Evolutionary conservation across 768 basidiomycete genomes (phyloP), one percentile per base, ranked within the genome.

Genomic region (Gymnopilus junonius): DNA sequence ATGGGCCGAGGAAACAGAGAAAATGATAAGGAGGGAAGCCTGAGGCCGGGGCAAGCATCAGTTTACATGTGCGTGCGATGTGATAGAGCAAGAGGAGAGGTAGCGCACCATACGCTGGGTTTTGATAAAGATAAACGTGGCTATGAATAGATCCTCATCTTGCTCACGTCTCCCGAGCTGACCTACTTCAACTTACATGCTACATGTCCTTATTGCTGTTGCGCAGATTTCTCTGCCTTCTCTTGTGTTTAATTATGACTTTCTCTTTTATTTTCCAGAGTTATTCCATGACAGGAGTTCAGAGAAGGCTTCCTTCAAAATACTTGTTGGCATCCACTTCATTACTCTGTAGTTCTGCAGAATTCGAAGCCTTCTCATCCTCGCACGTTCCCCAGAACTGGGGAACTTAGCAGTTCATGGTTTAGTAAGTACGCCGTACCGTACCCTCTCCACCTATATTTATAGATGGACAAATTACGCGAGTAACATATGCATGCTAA

Each of bases 21-120:
- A 59, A 15, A 35, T 54, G 57, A 58, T 58, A 58, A 58, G 57
- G 31, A 58, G 57, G 29, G 55, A 60, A 53, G 59, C 46, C 10
- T 42, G n/a, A 60, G n/a, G n/a, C n/a, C n/a, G n/a, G n/a, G n/a
- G n/a, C n/a, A n/a, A 29, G 39, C 43, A 3, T 31, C 10, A 40
- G 43, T n/a, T 40, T 54, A 55, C 61, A 62, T 55, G 55, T 62
- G 61, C 55, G 45, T 57, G 37, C 21, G 32, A 50, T 25, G 21
- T 45, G 46, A 56, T 57, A 45, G 37, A 31, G 17, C 43, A 45
- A 20, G 57, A 32, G 40, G 45, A 1, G 20, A 23, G 8, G 31
- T 29, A 29, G 48, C 48, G 29, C 25, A 39, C 55, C 50, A 61
- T 60, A 53, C 46, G 59, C 53, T 35, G 14, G 29, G 11, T 8